Percentiles rank a stretch among this genome's conserved stretches.
Evolutionary conservation across 306 rosid species (phyloP).

Genomic region (Senna tora): DNA sequence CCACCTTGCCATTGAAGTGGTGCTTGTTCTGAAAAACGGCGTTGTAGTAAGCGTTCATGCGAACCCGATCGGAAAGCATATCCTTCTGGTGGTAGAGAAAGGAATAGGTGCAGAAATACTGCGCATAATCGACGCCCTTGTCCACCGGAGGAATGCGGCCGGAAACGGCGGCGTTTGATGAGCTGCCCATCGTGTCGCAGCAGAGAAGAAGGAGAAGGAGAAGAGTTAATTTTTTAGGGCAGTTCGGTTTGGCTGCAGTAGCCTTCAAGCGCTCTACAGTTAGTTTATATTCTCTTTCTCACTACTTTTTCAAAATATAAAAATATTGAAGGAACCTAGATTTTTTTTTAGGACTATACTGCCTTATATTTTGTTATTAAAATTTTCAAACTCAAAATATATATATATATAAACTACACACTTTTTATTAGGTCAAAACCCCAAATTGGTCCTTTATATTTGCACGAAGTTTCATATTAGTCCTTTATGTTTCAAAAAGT

Average conservation of each 20-base stretch:
- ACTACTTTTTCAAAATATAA: too few relatives aligned
- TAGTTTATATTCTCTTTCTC: not conserved
- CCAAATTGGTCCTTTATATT: too few relatives aligned
- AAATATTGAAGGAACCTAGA: too few relatives aligned
- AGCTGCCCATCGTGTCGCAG: slow-evolving; percentile 65
- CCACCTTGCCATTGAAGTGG: slow-evolving; percentile 85
- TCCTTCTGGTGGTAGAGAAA: slow-evolving; percentile 97
- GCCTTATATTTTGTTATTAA: too few relatives aligned
- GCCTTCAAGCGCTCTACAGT: slow-evolving; percentile 14
- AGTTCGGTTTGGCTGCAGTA: slow-evolving; percentile 38
- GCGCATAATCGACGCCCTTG: slow-evolving; percentile 84
- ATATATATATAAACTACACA: too few relatives aligned
- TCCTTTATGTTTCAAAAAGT: too few relatives aligned
- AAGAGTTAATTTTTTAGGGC: slow-evolving; percentile 45
- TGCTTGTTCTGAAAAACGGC: slow-evolving; percentile 82
- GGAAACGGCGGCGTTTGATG: slow-evolving; percentile 46
- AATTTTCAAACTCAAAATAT: too few relatives aligned
- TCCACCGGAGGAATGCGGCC: slow-evolving; percentile 53
- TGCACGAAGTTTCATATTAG: too few relatives aligned
- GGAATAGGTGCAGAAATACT: slow-evolving; percentile 92
- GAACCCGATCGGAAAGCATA: slow-evolving; percentile 98
- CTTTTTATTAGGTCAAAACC: too few relatives aligned
- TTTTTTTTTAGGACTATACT: too few relatives aligned
- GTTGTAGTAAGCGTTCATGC: slow-evolving; percentile 92
- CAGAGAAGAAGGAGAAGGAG: not conserved